Conservation (phyloP, 768 basidiomycete species). For the Suillus brevipes region DNA sequence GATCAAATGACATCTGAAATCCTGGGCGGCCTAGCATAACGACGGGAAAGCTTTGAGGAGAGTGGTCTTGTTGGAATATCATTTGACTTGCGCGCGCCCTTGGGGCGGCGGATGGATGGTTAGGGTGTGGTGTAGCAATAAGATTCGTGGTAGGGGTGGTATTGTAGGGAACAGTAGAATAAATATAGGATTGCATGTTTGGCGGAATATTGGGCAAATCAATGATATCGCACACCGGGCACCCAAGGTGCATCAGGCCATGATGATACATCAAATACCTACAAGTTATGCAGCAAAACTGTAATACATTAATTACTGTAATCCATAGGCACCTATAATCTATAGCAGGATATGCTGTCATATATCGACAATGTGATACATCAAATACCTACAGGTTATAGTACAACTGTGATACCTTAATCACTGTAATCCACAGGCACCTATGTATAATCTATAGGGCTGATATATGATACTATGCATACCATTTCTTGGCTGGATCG, state of each 20-base stretch:
- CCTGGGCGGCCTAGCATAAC: constrained; percentile 19
- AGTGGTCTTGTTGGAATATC: constrained; percentile 6
- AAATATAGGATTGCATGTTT: constrained; percentile 25
- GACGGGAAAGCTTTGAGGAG: neutral
- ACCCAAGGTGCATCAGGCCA: constrained; percentile 12
- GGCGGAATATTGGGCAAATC: constrained; percentile 4
- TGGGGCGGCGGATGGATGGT: constrained; percentile 20
- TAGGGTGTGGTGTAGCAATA: constrained; percentile 21
- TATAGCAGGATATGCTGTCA: no score
- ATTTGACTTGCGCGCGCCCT: constrained; percentile 10
- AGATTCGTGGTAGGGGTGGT: constrained; percentile 22
- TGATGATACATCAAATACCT: no score
- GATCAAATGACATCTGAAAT: constrained; percentile 26
- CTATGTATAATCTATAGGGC: no score
- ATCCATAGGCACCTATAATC: no score
- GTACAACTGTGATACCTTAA: no score
- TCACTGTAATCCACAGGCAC: no score
- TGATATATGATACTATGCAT: no score
- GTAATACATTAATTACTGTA: no score
- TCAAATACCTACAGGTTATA: no score
- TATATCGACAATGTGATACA: no score
- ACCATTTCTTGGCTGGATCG: no score
- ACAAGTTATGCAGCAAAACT: no score
- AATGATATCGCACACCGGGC: constrained; percentile 8
- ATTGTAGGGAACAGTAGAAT: constrained; percentile 25